A percentile compares a stretch with the other conserved stretches of the same genome.
Conservation (phyloP, 192 early-diverging fungal genomes). For the Polychytrium aggregatum region DNA sequence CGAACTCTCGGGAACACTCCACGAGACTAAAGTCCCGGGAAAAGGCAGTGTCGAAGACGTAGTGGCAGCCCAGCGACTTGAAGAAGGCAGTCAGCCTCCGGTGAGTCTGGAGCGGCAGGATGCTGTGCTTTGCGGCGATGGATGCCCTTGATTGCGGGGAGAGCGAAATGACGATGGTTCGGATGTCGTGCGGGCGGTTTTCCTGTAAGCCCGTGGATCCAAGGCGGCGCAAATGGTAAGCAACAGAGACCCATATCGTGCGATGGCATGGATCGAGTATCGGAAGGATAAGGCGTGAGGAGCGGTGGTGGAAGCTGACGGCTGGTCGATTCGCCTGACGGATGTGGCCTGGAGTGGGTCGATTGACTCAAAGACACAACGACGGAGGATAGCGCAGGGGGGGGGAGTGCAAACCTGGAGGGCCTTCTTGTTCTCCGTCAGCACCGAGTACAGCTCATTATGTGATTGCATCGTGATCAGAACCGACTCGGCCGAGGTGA, state of each 20-base stretch:
- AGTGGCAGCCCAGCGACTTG: constrained; percentile 69
- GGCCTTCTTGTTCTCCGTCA: constrained; percentile 47
- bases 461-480: constrained; percentile 87
- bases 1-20: constrained; percentile 82
- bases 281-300: too few species aligned
- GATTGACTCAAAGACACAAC: too few species aligned
- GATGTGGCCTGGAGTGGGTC: too few species aligned
- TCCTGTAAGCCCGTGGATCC: too few species aligned
- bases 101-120: constrained; percentile 58
- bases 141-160: constrained; percentile 86
- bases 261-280: too few species aligned
- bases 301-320: not conserved
- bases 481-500: constrained; percentile 95
- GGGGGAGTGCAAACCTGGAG: constrained; percentile 1
- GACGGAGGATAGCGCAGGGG: too few species aligned
- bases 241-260: too few species aligned
- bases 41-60: constrained; percentile 83
- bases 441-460: constrained; percentile 65
- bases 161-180: constrained; percentile 74
- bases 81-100: constrained; percentile 63
- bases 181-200: not conserved
- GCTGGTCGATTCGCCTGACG: not conserved
- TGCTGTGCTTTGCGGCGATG: constrained; percentile 71
- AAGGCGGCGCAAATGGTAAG: too few species aligned
- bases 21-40: constrained; percentile 77